These are phyloP conservation scores for Penicillium polonicum DNA, from an alignment of 2,329 filamentous ascomycete genomes.

Conservation along the genomic window DNA sequence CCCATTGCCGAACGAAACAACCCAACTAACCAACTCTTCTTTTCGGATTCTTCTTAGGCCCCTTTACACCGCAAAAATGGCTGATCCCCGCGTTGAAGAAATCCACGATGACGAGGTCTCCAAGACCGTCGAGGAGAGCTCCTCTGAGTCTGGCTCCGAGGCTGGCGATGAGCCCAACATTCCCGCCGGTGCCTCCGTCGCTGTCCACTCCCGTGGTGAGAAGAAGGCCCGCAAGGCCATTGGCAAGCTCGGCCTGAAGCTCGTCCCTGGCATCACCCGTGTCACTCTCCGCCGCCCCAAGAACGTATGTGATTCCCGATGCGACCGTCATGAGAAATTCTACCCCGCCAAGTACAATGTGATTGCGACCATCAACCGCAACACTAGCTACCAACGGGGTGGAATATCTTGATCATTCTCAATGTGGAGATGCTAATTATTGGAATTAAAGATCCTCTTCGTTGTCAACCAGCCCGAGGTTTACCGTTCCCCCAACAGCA, in stretches of 20 bases:
- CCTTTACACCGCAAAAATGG: constrained; percentile 59
- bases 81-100: constrained; percentile 97
- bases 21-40: constrained; percentile 5
- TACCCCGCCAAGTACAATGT: constrained; percentile 1
- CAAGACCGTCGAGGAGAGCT: constrained; percentile 73
- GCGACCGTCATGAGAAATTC: constrained; percentile 10
- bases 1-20: constrained; percentile 2
- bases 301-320: constrained; percentile 70
- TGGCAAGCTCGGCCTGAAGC: constrained; percentile 95
- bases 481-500: constrained; percentile 98
- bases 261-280: constrained; percentile 94
- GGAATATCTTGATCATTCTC: neutral
- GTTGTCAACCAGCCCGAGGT: constrained; percentile 99
- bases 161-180: constrained; percentile 60
- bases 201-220: constrained; percentile 98
- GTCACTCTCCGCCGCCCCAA: constrained; percentile 97
- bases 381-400: neutral
- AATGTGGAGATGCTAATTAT: constrained; percentile 20
- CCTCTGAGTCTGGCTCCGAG: constrained; percentile 51
- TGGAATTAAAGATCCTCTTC: constrained; percentile 76
- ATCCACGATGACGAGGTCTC: constrained; percentile 82
- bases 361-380: neutral
- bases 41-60: neutral
- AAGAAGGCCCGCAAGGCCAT: constrained; percentile 99
- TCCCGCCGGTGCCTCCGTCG: constrained; percentile 81